phyloP scores from a whole-genome alignment of 148 eudicot species.

The Rhododendron griersonianum region DNA sequence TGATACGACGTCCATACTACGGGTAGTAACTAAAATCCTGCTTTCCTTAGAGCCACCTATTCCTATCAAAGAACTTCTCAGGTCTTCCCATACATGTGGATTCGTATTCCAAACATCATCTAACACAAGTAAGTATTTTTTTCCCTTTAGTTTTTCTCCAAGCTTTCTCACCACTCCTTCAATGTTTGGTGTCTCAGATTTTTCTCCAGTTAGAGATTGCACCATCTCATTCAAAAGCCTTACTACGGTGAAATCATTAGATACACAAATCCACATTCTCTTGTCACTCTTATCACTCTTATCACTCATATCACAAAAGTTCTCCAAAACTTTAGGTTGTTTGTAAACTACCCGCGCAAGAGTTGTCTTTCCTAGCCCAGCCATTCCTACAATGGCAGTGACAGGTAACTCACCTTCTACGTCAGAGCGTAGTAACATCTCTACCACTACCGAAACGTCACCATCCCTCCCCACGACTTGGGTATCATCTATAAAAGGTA shows the following conservation, averaged over 20 bases:
- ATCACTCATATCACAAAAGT: too few relatives aligned
- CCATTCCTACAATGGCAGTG: too few relatives aligned
- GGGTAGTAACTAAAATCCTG: neutral
- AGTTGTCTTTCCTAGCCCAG: too few relatives aligned
- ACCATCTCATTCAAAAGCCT: neutral
- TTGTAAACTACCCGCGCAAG: too few relatives aligned
- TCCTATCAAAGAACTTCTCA: neutral
- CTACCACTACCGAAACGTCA: too few relatives aligned
- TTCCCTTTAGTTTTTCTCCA: neutral
- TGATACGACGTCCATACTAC: neutral
- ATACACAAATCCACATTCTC: neutral
- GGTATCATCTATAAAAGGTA: too few relatives aligned
- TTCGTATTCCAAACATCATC: neutral
- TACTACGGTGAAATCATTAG: neutral
- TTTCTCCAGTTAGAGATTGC: neutral
- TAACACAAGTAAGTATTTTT: neutral
- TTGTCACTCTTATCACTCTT: too few relatives aligned
- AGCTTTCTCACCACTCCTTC: neutral
- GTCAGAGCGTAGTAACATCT: too few relatives aligned
- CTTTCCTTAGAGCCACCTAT: neutral
- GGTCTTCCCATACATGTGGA: neutral
- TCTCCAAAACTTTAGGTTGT: too few relatives aligned
- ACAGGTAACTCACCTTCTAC: too few relatives aligned
- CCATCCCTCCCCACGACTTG: too few relatives aligned
- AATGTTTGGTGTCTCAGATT: neutral